Percentiles rank a stretch among this genome's conserved stretches.
These are phyloP conservation scores for Paragyromitra xinjiangensis DNA, from an alignment of 495 filamentous ascomycete species.

Conservation along the genomic window DNA sequence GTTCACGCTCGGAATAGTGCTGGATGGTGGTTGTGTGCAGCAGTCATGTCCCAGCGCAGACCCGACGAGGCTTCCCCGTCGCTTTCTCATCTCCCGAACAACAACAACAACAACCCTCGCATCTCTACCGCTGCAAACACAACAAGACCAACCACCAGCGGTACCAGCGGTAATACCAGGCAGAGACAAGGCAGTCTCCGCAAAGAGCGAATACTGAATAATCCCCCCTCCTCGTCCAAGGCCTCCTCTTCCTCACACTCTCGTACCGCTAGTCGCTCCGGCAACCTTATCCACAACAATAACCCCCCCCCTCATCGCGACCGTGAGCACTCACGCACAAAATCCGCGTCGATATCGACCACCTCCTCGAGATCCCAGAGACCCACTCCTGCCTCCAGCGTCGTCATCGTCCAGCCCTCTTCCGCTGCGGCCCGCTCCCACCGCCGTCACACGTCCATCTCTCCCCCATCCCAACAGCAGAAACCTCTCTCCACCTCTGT, in stretches of 20 bases:
- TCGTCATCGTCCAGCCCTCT: conserved; percentile 16
- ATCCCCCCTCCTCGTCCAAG: background rate
- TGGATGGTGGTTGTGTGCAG: conserved; percentile 39
- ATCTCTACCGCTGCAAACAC: conserved; percentile 1
- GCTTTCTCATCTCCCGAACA: conserved; percentile 35
- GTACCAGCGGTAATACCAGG: conserved; percentile 3
- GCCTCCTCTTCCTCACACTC: conserved; percentile 16
- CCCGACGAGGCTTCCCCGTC: conserved; percentile 42
- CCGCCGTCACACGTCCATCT: conserved; percentile 47
- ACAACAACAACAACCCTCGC: conserved; percentile 22
- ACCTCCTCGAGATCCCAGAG: conserved; percentile 16
- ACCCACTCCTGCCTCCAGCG: conserved; percentile 12
- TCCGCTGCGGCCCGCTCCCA: conserved; percentile 33
- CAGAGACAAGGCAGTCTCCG: conserved; percentile 22
- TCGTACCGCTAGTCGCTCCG: conserved; percentile 40
- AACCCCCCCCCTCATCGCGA: conserved; percentile 17
- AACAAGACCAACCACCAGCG: conserved; percentile 8
- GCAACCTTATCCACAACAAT: conserved; percentile 29
- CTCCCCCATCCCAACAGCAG: conserved; percentile 23
- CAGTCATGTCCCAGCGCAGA: conserved; percentile 52
- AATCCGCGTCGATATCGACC: conserved; percentile 29
- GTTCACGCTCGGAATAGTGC: background rate
- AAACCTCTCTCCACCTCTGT: conserved; percentile 26
- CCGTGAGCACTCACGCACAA: conserved; percentile 19
- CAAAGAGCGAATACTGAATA: conserved; percentile 38